These are phyloP conservation scores for Cercophora newfieldiana DNA, from an alignment of 495 filamentous ascomycete species.

Conservation along the genomic window DNA sequence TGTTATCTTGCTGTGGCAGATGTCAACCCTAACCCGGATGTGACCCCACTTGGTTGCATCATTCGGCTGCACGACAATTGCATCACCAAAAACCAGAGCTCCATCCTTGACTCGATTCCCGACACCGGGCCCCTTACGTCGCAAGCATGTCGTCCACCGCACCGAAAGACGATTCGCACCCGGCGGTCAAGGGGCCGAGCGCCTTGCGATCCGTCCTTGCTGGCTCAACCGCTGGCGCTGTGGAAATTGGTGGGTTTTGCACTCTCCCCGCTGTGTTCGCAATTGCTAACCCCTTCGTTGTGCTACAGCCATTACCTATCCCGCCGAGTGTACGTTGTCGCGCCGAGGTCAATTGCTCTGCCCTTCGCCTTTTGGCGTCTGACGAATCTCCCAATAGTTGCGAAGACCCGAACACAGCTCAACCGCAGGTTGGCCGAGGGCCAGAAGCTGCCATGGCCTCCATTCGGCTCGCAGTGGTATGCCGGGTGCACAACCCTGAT, in stretches of 20 bases:
- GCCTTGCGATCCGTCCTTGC: slow-evolving; percentile 83
- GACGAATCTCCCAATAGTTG: slow-evolving; percentile 52
- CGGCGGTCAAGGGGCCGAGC: slow-evolving; percentile 63
- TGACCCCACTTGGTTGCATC: not conserved
- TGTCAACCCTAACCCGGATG: not conserved
- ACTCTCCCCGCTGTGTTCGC: not conserved
- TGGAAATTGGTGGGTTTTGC: slow-evolving; percentile 75
- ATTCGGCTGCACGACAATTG: not conserved
- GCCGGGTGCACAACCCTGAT: slow-evolving; percentile 97
- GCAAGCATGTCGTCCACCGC: slow-evolving; percentile 32
- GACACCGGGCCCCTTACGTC: slow-evolving; percentile 1
- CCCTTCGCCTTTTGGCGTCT: slow-evolving; percentile 4
- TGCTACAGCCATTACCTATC: slow-evolving; percentile 83
- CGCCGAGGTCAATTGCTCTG: slow-evolving; percentile 13
- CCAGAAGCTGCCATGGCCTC: slow-evolving; percentile 92
- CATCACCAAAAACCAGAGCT: slow-evolving; percentile 4
- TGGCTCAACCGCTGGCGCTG: slow-evolving; percentile 84
- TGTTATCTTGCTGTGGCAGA: too few relatives aligned
- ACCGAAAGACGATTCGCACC: slow-evolving; percentile 30
- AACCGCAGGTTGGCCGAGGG: slow-evolving; percentile 78
- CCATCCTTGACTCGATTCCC: not conserved
- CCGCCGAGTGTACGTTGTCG: slow-evolving; percentile 76
- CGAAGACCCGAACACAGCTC: slow-evolving; percentile 92
- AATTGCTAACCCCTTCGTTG: slow-evolving; percentile 3
- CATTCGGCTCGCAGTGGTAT: slow-evolving; percentile 94